Evolutionary conservation across 331 rosid species (phyloP).

Genomic region (Arachis monticola): DNA sequence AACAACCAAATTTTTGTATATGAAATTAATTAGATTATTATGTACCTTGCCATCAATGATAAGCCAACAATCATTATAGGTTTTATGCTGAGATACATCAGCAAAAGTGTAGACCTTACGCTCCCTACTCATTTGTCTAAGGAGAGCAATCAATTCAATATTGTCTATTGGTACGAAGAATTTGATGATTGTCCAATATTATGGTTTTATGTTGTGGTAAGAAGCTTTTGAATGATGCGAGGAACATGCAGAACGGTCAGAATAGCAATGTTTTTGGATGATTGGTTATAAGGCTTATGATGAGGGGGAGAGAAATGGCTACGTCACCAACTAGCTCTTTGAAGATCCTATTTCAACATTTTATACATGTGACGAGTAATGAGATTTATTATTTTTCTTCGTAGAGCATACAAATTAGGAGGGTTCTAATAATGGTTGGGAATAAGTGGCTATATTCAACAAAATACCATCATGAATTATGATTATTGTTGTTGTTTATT

Average conservation of each 20-base stretch:
- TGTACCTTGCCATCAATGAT: slow-evolving; percentile 71
- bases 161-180: background rate
- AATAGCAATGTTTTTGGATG: background rate
- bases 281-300: background rate
- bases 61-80: slow-evolving; percentile 70
- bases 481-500: too few species aligned
- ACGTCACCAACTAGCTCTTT: slow-evolving; percentile 14
- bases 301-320: background rate
- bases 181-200: slow-evolving; percentile 8
- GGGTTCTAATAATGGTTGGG: too few species aligned
- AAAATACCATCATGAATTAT: too few species aligned
- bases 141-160: slow-evolving; percentile 21
- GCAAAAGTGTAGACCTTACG: slow-evolving; percentile 56
- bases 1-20: too few species aligned
- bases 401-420: too few species aligned
- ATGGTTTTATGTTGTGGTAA: background rate
- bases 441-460: too few species aligned
- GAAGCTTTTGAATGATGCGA: slow-evolving; percentile 47
- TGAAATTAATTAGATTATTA: too few species aligned
- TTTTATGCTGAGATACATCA: slow-evolving; percentile 58
- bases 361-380: background rate
- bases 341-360: background rate
- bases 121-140: slow-evolving; percentile 59
- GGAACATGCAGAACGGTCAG: slow-evolving; percentile 37
- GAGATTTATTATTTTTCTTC: too few species aligned